phyloP scores from a whole-genome alignment of 345 rosid species.

The Rhizophora apiculata region DNA sequence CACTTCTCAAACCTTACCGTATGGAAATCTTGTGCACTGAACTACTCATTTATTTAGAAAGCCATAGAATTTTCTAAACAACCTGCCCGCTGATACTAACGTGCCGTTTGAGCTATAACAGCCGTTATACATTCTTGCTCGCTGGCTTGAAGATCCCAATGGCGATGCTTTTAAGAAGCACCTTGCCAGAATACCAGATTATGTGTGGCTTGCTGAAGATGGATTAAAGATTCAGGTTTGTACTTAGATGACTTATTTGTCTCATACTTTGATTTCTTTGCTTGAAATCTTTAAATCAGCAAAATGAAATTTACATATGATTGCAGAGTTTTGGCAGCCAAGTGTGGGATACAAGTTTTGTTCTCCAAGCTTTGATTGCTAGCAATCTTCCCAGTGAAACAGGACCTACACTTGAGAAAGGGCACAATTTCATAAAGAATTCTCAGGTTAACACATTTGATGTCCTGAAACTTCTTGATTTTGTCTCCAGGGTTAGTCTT shows the following conservation, averaged over 20 bases:
- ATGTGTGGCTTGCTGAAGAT: constrained; percentile 17
- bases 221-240: constrained; percentile 17
- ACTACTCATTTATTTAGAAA: neutral
- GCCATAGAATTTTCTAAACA: neutral
- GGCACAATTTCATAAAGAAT: constrained; percentile 15
- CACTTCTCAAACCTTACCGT: too few species aligned
- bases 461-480: neutral
- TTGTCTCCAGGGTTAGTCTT: neutral
- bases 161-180: constrained; percentile 22
- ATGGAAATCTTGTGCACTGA: too few species aligned
- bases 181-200: constrained; percentile 17
- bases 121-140: constrained; percentile 29
- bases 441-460: constrained; percentile 16
- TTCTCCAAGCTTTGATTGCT: constrained; percentile 17
- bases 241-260: neutral
- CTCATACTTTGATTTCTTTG: neutral
- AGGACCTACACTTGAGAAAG: constrained; percentile 9
- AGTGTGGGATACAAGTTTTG: constrained; percentile 20
- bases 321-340: constrained; percentile 22
- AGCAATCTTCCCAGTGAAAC: constrained; percentile 8
- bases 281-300: neutral
- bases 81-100: neutral
- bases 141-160: constrained; percentile 37
- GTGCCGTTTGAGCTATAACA: constrained; percentile 2
- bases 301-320: too few species aligned